These are phyloP conservation scores for Colletotrichum caudatum DNA, from an alignment of 2,329 filamentous ascomycete species.

Conservation along the genomic window DNA sequence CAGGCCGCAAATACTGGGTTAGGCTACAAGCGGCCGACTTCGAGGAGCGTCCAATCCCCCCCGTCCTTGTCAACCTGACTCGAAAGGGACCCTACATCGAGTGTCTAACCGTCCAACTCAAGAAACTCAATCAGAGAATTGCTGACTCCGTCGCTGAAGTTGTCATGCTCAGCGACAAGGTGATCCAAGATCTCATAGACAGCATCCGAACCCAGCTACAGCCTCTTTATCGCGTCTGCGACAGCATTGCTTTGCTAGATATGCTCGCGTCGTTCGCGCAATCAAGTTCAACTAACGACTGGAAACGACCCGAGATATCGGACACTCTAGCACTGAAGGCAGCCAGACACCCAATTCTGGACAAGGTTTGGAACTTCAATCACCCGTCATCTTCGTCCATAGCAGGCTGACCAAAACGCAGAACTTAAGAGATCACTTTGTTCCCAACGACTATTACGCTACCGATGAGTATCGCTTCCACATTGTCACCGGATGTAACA, in stretches of 20 bases:
- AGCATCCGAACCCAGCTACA: slow-evolving; percentile 79
- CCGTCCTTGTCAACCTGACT: slow-evolving; percentile 81
- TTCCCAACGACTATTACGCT: slow-evolving; percentile 93
- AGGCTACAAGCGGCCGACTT: slow-evolving; percentile 73
- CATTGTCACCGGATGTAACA: slow-evolving; percentile 95
- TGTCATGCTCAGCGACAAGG: slow-evolving; percentile 82
- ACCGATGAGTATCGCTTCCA: slow-evolving; percentile 86
- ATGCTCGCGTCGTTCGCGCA: slow-evolving; percentile 85
- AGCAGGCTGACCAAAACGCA: background rate
- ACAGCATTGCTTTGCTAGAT: slow-evolving; percentile 87
- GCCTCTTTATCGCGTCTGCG: slow-evolving; percentile 83
- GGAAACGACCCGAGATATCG: slow-evolving; percentile 75
- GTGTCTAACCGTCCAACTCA: slow-evolving; percentile 86
- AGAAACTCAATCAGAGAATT: slow-evolving; percentile 84
- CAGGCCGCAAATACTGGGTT: slow-evolving; percentile 83
- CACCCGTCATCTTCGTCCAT: background rate
- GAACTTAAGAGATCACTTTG: slow-evolving; percentile 65
- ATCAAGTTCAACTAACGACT: slow-evolving; percentile 71
- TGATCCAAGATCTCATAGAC: slow-evolving; percentile 77
- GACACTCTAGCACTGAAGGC: slow-evolving; percentile 78
- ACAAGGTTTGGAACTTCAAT: slow-evolving; percentile 62
- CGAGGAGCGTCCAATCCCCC: slow-evolving; percentile 69
- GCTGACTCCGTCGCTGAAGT: slow-evolving; percentile 86
- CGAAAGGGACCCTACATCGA: slow-evolving; percentile 81
- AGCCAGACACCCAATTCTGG: slow-evolving; percentile 82